A percentile compares a stretch with the other conserved stretches of the same genome.
phyloP scores from a whole-genome alignment of 805 yeast genomes.

The Ogataea methanolica region DNA sequence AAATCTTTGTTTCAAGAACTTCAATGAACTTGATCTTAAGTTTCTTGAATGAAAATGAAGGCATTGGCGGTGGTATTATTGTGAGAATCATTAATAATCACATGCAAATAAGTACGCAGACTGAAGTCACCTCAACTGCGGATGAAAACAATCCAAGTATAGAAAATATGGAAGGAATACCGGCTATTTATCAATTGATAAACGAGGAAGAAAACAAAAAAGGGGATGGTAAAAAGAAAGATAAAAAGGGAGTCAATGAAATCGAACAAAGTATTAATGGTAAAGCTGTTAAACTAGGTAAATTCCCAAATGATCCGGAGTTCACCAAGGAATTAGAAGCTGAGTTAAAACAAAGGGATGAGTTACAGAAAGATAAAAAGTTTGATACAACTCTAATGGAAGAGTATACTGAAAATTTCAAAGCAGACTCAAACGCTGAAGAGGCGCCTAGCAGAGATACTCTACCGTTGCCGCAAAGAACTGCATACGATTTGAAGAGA shows the following conservation, averaged over 20 bases:
- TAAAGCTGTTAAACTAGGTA: constrained; percentile 75
- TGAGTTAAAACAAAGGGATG: constrained; percentile 77
- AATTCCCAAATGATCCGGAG: constrained; percentile 81
- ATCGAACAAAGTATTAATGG: constrained; percentile 55
- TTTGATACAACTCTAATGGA: constrained; percentile 47
- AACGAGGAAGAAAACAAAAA: constrained; percentile 18
- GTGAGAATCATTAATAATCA: constrained; percentile 84
- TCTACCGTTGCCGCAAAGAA: constrained; percentile 82
- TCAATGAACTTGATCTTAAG: constrained; percentile 79
- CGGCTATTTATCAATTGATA: constrained; percentile 34
- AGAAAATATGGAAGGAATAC: constrained; percentile 42
- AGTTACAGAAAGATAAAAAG: constrained; percentile 30
- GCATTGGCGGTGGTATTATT: constrained; percentile 83
- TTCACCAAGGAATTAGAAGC: constrained; percentile 79
- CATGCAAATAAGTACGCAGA: constrained; percentile 48
- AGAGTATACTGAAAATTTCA: constrained; percentile 56
- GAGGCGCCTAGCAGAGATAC: constrained; percentile 72
- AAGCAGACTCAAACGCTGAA: constrained; percentile 45
- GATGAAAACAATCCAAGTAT: constrained; percentile 43
- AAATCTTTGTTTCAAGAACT: constrained; percentile 73
- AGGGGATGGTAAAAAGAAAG: constrained; percentile 12
- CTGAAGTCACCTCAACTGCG: constrained; percentile 36
- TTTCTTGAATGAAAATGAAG: constrained; percentile 87
- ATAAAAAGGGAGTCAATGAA: constrained; percentile 21
- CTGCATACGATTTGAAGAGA: constrained; percentile 72